These are phyloP conservation scores for Mortierella polycephala DNA, from an alignment of 371 early-diverging fungal genomes.

Conservation along the genomic window DNA sequence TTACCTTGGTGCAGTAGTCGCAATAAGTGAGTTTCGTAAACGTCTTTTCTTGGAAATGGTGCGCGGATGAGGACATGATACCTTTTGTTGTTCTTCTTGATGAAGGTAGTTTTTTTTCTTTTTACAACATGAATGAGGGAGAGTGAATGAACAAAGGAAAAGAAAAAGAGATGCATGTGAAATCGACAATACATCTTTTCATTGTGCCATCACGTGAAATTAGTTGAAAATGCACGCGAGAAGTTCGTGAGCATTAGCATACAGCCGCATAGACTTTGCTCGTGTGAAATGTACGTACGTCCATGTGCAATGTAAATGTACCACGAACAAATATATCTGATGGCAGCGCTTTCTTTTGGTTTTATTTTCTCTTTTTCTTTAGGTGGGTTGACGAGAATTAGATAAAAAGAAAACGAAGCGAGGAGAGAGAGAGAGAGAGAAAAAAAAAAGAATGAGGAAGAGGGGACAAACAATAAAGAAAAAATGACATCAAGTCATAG, in stretches of 20 bases:
- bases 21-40: slow-evolving; percentile 55
- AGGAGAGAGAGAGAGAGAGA: no score
- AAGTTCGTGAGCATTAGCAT: no score
- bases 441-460: not conserved
- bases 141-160: not conserved
- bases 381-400: no score
- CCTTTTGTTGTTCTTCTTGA: not conserved
- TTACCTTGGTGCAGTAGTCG: slow-evolving; percentile 55
- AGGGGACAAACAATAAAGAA: not conserved
- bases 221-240: no score
- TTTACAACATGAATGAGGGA: not conserved
- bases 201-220: slow-evolving; percentile 12
- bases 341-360: no score
- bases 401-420: no score
- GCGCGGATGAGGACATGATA: slow-evolving; percentile 42
- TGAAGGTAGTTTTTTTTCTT: not conserved
- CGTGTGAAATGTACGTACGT: no score
- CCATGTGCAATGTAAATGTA: no score
- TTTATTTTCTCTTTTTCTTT: no score
- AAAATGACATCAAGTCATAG: slow-evolving; percentile 3
- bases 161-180: not conserved
- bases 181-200: not conserved
- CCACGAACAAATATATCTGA: no score
- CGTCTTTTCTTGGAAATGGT: slow-evolving; percentile 53
- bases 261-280: no score